These are phyloP conservation scores for Trichophyton verrucosum DNA, from an alignment of 2,329 filamentous ascomycete species.

Conservation along the genomic window DNA sequence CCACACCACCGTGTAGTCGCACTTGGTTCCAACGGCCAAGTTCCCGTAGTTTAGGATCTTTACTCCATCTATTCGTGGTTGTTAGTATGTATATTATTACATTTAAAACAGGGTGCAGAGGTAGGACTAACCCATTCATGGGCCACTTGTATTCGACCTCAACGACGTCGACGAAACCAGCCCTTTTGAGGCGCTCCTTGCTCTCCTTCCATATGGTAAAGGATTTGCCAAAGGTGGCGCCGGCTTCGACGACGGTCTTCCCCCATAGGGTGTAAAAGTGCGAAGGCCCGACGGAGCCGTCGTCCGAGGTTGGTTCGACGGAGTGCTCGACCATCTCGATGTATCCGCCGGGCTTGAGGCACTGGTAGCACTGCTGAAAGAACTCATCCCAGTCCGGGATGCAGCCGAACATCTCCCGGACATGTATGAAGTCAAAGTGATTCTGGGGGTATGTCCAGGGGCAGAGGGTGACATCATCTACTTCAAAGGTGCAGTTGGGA, in stretches of 20 bases:
- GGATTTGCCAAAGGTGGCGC: slow-evolving; percentile 16
- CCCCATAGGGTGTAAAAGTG: slow-evolving; percentile 15
- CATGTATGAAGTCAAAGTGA: slow-evolving; percentile 36
- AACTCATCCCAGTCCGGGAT: slow-evolving; percentile 37
- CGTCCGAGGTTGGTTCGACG: slow-evolving; percentile 17
- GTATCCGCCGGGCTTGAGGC: slow-evolving; percentile 27
- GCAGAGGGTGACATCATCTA: slow-evolving; percentile 33
- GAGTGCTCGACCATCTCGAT: slow-evolving; percentile 26
- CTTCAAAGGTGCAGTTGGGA: slow-evolving; percentile 36
- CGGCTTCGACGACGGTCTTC: slow-evolving; percentile 14
- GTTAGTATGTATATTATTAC: background rate
- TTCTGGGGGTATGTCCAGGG: slow-evolving; percentile 30
- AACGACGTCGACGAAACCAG: slow-evolving; percentile 36
- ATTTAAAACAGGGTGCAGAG: background rate
- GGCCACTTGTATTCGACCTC: slow-evolving; percentile 32
- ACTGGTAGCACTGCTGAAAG: slow-evolving; percentile 24
- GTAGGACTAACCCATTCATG: slow-evolving; percentile 14
- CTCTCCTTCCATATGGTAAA: slow-evolving; percentile 17
- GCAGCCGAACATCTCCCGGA: slow-evolving; percentile 35
- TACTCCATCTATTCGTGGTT: slow-evolving; percentile 25
- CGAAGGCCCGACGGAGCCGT: slow-evolving; percentile 12
- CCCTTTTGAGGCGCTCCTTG: slow-evolving; percentile 21
- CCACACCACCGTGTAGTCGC: slow-evolving; percentile 2
- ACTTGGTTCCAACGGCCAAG: slow-evolving; percentile 6
- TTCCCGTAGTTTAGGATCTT: slow-evolving; percentile 17